A percentile compares a stretch with the other conserved stretches of the same genome.
Conservation (phyloP, 192 early-diverging fungal species). For the Dissophora ornata region DNA sequence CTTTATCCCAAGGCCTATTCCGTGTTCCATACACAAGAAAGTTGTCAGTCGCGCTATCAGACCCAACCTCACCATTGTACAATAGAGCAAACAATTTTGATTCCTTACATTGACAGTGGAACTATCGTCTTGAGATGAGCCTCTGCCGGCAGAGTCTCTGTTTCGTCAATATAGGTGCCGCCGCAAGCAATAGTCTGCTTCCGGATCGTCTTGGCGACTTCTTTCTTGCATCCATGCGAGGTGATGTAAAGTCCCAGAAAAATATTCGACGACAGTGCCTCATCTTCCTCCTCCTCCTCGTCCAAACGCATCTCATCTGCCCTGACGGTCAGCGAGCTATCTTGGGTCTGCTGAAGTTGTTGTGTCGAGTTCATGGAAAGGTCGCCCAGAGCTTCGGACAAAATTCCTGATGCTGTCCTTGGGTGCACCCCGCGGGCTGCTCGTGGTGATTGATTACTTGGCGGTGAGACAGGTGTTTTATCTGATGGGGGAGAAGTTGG, state of each 20-base stretch:
- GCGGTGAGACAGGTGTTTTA: neutral
- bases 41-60: too few species aligned
- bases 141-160: slow-evolving; percentile 8
- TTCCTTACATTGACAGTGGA: slow-evolving; percentile 32
- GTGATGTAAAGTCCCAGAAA: slow-evolving; percentile 41
- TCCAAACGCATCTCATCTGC: neutral
- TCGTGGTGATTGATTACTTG: slow-evolving; percentile 5
- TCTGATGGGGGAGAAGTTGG: neutral
- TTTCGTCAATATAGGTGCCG: slow-evolving; percentile 20
- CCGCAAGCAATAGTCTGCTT: slow-evolving; percentile 17
- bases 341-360: neutral
- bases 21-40: too few species aligned
- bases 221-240: slow-evolving; percentile 15
- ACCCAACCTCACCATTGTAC: too few species aligned
- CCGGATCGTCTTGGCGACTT: neutral
- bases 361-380: slow-evolving; percentile 18
- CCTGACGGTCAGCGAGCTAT: neutral
- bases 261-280: slow-evolving; percentile 13
- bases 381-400: slow-evolving; percentile 31
- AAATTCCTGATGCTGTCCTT: slow-evolving; percentile 29
- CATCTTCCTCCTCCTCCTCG: slow-evolving; percentile 17
- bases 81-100: too few species aligned
- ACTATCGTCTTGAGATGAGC: slow-evolving; percentile 29
- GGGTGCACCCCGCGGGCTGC: slow-evolving; percentile 1
- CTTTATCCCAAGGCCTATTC: slow-evolving; percentile 11